phyloP scores from a whole-genome alignment of 106 monocot genomes.

The Acanthochlamys bracteata region DNA sequence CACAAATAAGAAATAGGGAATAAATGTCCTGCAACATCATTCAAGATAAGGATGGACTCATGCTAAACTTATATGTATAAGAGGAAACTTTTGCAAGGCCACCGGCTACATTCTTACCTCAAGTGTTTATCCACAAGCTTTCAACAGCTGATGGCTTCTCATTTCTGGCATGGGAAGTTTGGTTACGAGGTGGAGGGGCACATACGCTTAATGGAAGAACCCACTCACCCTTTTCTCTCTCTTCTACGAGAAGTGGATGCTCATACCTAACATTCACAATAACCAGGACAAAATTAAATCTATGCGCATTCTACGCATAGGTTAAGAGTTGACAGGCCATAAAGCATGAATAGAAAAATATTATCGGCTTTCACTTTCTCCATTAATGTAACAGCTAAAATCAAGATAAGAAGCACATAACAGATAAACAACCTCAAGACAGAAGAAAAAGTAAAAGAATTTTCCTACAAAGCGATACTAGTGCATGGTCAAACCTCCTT shows the following conservation, averaged over 20 bases:
- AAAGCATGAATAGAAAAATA: not conserved
- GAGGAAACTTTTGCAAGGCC: no score
- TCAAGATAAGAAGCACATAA: not conserved
- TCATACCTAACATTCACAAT: conserved; percentile 54
- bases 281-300: conserved; percentile 1
- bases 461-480: no score
- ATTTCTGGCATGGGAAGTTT: conserved; percentile 37
- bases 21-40: no score
- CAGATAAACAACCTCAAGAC: not conserved
- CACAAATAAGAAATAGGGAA: no score
- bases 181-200: conserved; percentile 62
- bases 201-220: conserved; percentile 83
- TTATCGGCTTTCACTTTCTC: not conserved
- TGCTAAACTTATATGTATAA: no score
- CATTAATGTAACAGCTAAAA: not conserved
- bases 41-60: no score
- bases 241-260: conserved; percentile 81
- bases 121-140: conserved; percentile 35
- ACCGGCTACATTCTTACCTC: no score
- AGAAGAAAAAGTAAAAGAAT: not conserved
- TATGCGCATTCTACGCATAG: not conserved
- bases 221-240: conserved; percentile 94
- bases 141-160: conserved; percentile 46
- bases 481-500: no score
- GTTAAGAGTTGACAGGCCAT: not conserved